Evolutionary conservation across 306 rosid genomes (phyloP).

Genomic region (Trifolium repens): DNA sequence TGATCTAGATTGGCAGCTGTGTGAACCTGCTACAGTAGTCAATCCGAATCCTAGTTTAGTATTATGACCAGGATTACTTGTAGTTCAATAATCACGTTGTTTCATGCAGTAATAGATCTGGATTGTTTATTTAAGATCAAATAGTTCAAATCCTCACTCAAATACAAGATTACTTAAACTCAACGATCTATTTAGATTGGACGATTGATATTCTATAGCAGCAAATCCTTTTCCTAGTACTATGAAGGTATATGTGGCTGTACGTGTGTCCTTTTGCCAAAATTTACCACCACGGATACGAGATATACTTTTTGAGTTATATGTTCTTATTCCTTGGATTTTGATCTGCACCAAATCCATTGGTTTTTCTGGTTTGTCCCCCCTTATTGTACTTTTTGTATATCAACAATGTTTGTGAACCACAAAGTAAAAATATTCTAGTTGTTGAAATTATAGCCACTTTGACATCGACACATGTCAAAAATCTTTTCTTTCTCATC

Average conservation of each 20-base stretch:
- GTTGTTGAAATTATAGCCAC: constrained; percentile 45
- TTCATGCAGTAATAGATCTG: too few relatives aligned
- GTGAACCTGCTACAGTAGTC: too few relatives aligned
- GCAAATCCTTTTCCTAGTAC: too few relatives aligned
- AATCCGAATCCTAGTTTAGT: too few relatives aligned
- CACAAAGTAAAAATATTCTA: constrained; percentile 45
- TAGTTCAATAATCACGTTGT: too few relatives aligned
- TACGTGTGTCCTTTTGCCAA: constrained; percentile 29
- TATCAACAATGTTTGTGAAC: constrained; percentile 30
- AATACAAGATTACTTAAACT: too few relatives aligned
- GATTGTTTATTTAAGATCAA: too few relatives aligned
- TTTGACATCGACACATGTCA: constrained; percentile 17
- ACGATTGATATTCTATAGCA: too few relatives aligned
- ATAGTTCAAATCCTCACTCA: too few relatives aligned
- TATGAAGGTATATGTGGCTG: constrained; percentile 43
- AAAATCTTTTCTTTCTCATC: constrained; percentile 17
- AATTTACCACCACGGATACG: constrained; percentile 31
- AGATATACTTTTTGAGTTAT: constrained; percentile 32
- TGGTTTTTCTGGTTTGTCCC: constrained; percentile 35
- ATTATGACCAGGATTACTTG: too few relatives aligned
- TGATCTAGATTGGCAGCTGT: too few relatives aligned
- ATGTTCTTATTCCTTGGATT: constrained; percentile 48
- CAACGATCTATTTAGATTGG: too few relatives aligned
- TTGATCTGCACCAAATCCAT: constrained; percentile 29
- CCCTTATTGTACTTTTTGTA: constrained; percentile 15